Evolutionary conservation across 2,329 filamentous ascomycete species (phyloP).

Genomic region (Talaromyces sp.): DNA sequence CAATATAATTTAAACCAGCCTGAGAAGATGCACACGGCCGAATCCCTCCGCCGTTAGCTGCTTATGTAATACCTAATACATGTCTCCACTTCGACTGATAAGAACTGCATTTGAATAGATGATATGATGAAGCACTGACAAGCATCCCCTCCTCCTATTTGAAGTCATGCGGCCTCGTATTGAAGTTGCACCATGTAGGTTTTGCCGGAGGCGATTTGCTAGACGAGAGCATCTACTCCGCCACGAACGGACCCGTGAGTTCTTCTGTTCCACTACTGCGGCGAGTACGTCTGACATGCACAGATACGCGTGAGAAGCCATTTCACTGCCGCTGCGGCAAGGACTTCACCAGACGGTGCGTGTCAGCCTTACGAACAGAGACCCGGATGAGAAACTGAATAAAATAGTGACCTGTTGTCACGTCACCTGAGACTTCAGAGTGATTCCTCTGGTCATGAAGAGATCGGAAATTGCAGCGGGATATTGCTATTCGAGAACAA

Average conservation of each 20-base stretch:
- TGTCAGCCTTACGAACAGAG: not conserved
- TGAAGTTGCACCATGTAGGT: slow-evolving; percentile 15
- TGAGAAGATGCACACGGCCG: too few species aligned
- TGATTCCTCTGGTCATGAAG: slow-evolving; percentile 11
- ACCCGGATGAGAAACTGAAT: not conserved
- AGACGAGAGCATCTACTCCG: slow-evolving; percentile 15
- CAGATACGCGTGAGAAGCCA: slow-evolving; percentile 16
- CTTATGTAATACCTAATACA: too few species aligned
- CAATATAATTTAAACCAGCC: too few species aligned
- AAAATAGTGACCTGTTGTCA: slow-evolving; percentile 12
- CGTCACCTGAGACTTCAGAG: slow-evolving; percentile 11
- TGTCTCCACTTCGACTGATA: too few species aligned
- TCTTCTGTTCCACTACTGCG: slow-evolving; percentile 1
- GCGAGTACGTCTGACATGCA: slow-evolving; percentile 4
- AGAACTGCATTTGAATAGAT: slow-evolving; percentile 33
- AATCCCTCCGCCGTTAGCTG: too few species aligned
- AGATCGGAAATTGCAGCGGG: slow-evolving; percentile 6
- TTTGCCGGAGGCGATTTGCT: slow-evolving; percentile 13
- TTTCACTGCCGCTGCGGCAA: slow-evolving; percentile 14
- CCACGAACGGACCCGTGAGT: slow-evolving; percentile 14
- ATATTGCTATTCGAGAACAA: slow-evolving; percentile 5
- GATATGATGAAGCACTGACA: too few species aligned
- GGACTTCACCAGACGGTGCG: slow-evolving; percentile 11
- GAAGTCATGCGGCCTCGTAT: slow-evolving; percentile 12
- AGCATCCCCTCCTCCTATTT: not conserved